These are phyloP conservation scores for Tinospora cordifolia DNA, from an alignment of 164 flowering plant species.

Conservation along the genomic window DNA sequence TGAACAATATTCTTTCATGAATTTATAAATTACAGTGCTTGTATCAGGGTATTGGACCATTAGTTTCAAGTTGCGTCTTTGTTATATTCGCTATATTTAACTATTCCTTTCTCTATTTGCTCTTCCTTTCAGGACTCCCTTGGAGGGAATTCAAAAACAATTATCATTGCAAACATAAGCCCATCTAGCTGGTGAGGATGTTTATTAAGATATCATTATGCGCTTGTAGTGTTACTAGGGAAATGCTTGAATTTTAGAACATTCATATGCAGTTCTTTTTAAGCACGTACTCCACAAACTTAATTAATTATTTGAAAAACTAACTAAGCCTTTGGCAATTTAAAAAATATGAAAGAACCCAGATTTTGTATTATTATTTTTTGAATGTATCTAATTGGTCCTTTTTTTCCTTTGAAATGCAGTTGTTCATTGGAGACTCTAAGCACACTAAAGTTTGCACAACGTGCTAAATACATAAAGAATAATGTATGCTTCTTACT, in stretches of 20 bases:
- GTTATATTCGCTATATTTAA: not conserved
- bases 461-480: conserved; percentile 93
- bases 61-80: not conserved
- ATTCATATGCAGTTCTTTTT: not conserved
- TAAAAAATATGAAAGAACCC: not conserved
- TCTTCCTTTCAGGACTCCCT: conserved; percentile 69
- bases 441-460: conserved; percentile 98
- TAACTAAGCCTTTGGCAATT: not conserved
- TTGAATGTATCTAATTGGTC: conserved; percentile 1
- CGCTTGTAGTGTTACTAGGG: not conserved
- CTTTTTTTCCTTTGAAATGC: conserved; percentile 23
- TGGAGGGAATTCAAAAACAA: conserved; percentile 96
- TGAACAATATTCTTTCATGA: not conserved
- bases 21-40: not conserved
- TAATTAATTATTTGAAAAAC: not conserved
- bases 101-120: not conserved
- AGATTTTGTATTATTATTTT: not conserved
- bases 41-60: not conserved
- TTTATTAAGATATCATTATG: not conserved
- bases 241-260: not conserved
- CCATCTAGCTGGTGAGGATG: conserved; percentile 74
- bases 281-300: not conserved
- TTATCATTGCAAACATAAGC: conserved; percentile 86
- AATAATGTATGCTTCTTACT: conserved; percentile 64
- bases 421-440: conserved; percentile 92